Conservation (phyloP, 768 basidiomycete genomes). For the Pisolithus microcarpus region DNA sequence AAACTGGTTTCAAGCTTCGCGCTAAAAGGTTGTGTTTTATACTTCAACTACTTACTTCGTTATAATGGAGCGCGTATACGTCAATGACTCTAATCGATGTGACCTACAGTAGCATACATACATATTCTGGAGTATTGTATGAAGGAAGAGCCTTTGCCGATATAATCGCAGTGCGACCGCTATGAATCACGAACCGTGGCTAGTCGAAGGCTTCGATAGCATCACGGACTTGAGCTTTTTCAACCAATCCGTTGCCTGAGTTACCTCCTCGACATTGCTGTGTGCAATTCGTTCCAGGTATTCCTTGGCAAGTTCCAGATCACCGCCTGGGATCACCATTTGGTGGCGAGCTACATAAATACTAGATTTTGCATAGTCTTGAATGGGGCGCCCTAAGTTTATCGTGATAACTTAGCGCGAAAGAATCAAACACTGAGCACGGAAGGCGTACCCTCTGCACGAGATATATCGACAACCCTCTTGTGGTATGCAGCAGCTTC, state of each 20-base stretch:
- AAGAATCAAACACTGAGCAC: neutral
- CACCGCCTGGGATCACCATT: slow-evolving; percentile 52
- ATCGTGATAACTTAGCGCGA: slow-evolving; percentile 10
- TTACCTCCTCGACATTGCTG: slow-evolving; percentile 80
- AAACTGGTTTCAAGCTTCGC: slow-evolving; percentile 22
- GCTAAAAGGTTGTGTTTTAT: too few relatives aligned
- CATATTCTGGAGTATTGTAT: too few relatives aligned
- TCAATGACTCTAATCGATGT: too few relatives aligned
- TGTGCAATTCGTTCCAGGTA: slow-evolving; percentile 67
- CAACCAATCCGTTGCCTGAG: slow-evolving; percentile 63
- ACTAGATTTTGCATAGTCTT: slow-evolving; percentile 79
- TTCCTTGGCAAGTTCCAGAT: slow-evolving; percentile 62
- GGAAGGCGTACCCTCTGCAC: slow-evolving; percentile 36
- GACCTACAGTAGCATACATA: too few relatives aligned
- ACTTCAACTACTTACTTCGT: too few relatives aligned
- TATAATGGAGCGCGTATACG: too few relatives aligned
- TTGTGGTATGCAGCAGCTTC: slow-evolving; percentile 78
- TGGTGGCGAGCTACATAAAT: slow-evolving; percentile 80
- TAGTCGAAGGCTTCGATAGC: slow-evolving; percentile 13
- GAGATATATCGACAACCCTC: slow-evolving; percentile 64
- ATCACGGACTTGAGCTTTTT: slow-evolving; percentile 43
- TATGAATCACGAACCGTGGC: neutral
- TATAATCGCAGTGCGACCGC: too few relatives aligned
- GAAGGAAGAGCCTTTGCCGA: too few relatives aligned
- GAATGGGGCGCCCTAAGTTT: slow-evolving; percentile 54